These are phyloP conservation scores for Amanita muscaria DNA, from an alignment of 768 basidiomycete species.

Conservation along the genomic window DNA sequence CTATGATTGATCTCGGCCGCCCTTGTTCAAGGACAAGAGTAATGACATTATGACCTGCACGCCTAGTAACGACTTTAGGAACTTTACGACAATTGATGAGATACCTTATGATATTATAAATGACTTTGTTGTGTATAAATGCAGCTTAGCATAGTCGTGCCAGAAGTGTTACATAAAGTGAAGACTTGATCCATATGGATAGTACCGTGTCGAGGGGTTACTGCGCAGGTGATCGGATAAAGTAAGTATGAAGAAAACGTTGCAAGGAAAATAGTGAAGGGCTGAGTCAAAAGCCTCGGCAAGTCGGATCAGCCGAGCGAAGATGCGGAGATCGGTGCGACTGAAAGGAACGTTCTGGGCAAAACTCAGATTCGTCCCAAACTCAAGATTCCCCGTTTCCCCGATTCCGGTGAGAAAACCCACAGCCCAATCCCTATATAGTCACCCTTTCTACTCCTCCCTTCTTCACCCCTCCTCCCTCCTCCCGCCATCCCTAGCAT, in stretches of 20 bases:
- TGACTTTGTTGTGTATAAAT: constrained; percentile 20
- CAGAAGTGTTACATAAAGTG: constrained; percentile 12
- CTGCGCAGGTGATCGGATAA: constrained; percentile 19
- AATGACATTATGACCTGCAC: not conserved
- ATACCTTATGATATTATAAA: constrained; percentile 15
- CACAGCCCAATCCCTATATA: constrained; percentile 17
- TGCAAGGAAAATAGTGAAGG: constrained; percentile 19
- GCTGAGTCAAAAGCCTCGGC: constrained; percentile 22
- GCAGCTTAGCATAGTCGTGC: constrained; percentile 9
- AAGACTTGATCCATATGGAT: constrained; percentile 1
- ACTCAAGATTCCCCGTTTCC: not conserved
- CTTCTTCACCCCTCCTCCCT: constrained; percentile 17
- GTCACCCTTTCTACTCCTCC: constrained; percentile 16
- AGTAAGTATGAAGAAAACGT: constrained; percentile 39
- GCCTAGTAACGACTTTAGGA: constrained; percentile 22
- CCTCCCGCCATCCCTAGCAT: constrained; percentile 8
- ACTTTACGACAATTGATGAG: constrained; percentile 24
- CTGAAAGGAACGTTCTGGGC: constrained; percentile 10
- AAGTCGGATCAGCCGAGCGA: constrained; percentile 35
- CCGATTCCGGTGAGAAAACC: constrained; percentile 3
- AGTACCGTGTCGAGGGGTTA: constrained; percentile 8
- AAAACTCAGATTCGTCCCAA: constrained; percentile 4
- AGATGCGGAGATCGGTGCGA: constrained; percentile 22
- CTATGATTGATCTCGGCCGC: constrained; percentile 35
- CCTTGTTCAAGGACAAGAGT: constrained; percentile 10